phyloP scores from a whole-genome alignment of 2,329 filamentous ascomycete species.

The Sordariomycetes sp. region DNA sequence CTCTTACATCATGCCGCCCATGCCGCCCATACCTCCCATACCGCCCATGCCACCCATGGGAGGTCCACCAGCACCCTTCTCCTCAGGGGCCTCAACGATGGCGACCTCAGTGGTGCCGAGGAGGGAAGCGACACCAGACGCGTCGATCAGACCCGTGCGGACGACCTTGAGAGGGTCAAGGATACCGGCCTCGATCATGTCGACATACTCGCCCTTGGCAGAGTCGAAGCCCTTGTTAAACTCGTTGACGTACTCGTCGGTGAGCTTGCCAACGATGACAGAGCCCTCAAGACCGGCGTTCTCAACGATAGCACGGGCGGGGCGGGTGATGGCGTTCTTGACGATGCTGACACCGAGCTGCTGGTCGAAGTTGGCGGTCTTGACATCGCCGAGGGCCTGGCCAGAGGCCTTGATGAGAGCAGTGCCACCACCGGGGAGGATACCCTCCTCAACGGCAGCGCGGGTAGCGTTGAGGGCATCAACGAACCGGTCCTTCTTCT shows the following conservation, averaged over 20 bases:
- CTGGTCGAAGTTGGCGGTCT: slow-evolving; percentile 95
- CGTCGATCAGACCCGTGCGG: slow-evolving; percentile 88
- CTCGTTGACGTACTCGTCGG: slow-evolving; percentile 80
- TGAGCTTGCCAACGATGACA: slow-evolving; percentile 95
- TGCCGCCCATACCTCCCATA: slow-evolving; percentile 54
- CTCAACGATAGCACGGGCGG: slow-evolving; percentile 91
- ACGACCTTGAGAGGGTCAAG: slow-evolving; percentile 99
- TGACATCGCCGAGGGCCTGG: slow-evolving; percentile 75
- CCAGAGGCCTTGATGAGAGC: slow-evolving; percentile 93
- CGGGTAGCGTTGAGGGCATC: slow-evolving; percentile 97
- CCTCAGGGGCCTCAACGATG: slow-evolving; percentile 91
- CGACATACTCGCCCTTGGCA: slow-evolving; percentile 93
- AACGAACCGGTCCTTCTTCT: slow-evolving; percentile 99
- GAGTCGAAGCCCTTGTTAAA: slow-evolving; percentile 99
- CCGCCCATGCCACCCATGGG: slow-evolving; percentile 59
- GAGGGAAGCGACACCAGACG: slow-evolving; percentile 90
- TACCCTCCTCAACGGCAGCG: slow-evolving; percentile 97
- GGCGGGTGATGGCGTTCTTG: slow-evolving; percentile 95
- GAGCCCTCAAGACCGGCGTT: slow-evolving; percentile 95
- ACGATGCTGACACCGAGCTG: slow-evolving; percentile 96
- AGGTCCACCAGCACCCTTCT: slow-evolving; percentile 62
- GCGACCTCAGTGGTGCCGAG: slow-evolving; percentile 97
- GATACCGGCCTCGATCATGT: slow-evolving; percentile 97
- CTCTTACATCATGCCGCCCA: slow-evolving; percentile 55
- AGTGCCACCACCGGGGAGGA: slow-evolving; percentile 96